phyloP scores from a whole-genome alignment of 768 basidiomycete genomes.

The Daedaleopsis nitida region DNA sequence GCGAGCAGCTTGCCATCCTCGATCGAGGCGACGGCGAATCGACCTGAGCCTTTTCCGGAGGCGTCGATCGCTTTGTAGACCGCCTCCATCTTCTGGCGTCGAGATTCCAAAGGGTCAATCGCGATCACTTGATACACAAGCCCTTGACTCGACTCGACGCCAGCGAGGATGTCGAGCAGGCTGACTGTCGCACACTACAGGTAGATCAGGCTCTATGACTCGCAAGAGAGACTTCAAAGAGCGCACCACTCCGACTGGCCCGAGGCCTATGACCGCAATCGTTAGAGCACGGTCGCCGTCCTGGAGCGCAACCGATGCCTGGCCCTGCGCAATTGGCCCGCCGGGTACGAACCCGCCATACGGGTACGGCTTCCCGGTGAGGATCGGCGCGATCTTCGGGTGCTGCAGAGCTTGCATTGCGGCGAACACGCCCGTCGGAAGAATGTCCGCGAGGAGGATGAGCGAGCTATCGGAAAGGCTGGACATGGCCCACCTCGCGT shows the following conservation, averaged over 20 bases:
- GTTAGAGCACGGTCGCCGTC: constrained; percentile 55
- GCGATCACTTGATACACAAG: constrained; percentile 59
- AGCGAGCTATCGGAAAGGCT: constrained; percentile 60
- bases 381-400: constrained; percentile 64
- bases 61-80: constrained; percentile 54
- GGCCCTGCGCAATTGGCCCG: background rate
- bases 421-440: constrained; percentile 81
- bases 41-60: constrained; percentile 46
- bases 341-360: constrained; percentile 20
- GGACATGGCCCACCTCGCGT: constrained; percentile 18
- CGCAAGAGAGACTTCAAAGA: background rate
- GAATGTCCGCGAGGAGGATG: constrained; percentile 73
- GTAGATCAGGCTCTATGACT: background rate
- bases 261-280: constrained; percentile 72
- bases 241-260: constrained; percentile 72
- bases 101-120: constrained; percentile 58
- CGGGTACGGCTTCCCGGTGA: constrained; percentile 65
- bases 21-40: constrained; percentile 52
- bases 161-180: constrained; percentile 60
- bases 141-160: constrained; percentile 29
- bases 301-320: constrained; percentile 32
- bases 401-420: constrained; percentile 72
- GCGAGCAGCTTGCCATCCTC: constrained; percentile 54
- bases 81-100: constrained; percentile 61
- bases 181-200: constrained; percentile 60